Evolutionary conservation across 2,329 filamentous ascomycete species (phyloP), one percentile per base, ranked within the genome.

Genomic region (Colletotrichum coccodes): DNA sequence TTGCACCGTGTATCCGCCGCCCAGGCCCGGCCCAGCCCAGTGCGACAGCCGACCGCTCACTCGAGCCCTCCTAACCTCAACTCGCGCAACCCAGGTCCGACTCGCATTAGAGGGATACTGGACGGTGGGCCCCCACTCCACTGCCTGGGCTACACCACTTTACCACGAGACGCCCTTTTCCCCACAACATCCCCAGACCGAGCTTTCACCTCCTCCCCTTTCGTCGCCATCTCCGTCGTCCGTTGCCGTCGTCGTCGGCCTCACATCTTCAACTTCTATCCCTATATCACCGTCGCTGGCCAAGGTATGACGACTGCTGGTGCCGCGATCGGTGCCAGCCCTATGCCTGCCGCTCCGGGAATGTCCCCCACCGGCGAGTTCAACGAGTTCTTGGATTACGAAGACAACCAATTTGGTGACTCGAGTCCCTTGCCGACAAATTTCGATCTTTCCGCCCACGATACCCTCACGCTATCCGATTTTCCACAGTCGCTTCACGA

Each of bases 271-370:
- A 54, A 14, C 38, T 59, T 59, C 58, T 46, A 68, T 50, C 52
- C 52, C 44, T 26, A n/a, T 21, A 60, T 59, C 52, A 54, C 44
- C 54, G 66, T 70, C 49, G 54, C 62, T 65, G 66, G 65, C 47
- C 47, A 65, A 68, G 71, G 60, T 64, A 72, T 72, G 71, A 71
- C 71, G 70, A 71, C 50, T 72, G 71, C 71, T 70, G 71, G 71
- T 71, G 70, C 71, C 70, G 70, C 70, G 36, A 54, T 58, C 64
- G 71, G 71, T 72, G 70, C 78, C 75, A 80, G 79, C 76, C 80
- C 80, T 77, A 73, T 82, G 61, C 81, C 81, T 70, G 75, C 77
- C 74, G 79, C 77, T 73, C 74, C 75, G 75, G 77, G 75, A 73
- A 77, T 81, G 75, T 73, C 78, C 69, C 50, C 68, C 71, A 76